Evolutionary conservation across 805 yeast species (phyloP).

Genomic region (Clavispora fructus): DNA sequence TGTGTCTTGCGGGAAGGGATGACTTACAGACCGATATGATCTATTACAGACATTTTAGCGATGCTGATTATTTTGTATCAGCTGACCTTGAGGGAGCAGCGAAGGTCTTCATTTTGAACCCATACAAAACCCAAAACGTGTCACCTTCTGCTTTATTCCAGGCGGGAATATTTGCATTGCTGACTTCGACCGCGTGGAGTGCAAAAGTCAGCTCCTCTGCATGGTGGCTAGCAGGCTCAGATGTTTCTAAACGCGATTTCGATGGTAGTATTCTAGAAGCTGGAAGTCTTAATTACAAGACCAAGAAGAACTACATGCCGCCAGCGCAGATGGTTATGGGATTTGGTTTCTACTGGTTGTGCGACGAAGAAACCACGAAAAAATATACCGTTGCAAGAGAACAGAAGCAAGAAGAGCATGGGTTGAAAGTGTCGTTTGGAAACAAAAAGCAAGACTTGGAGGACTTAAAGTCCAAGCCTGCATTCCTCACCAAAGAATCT

Average conservation of each 20-base stretch:
- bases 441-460: conserved; percentile 37
- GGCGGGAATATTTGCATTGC: conserved; percentile 81
- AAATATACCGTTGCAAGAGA: conserved; percentile 23
- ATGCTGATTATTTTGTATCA: conserved; percentile 65
- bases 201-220: conserved; percentile 76
- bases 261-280: conserved; percentile 54
- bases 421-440: conserved; percentile 29
- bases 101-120: conserved; percentile 78
- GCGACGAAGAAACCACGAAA: conserved; percentile 50
- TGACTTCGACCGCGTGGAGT: conserved; percentile 87
- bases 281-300: conserved; percentile 55
- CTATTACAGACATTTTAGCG: conserved; percentile 69
- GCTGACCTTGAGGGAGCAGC: conserved; percentile 72
- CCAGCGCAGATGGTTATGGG: conserved; percentile 91
- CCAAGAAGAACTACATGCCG: conserved; percentile 56
- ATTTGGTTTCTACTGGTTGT: conserved; percentile 71
- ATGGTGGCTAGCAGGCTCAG: conserved; percentile 73
- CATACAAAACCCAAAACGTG: conserved; percentile 59
- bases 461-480: conserved; percentile 6
- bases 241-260: conserved; percentile 65
- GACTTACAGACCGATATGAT: conserved; percentile 73
- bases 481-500: conserved; percentile 2
- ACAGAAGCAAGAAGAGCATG: conserved; percentile 32
- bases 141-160: conserved; percentile 87
- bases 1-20: conserved; percentile 85